These are phyloP conservation scores for Moesziomyces globuligerus DNA, from an alignment of 1,284 basidiomycete genomes.

Conservation along the genomic window DNA sequence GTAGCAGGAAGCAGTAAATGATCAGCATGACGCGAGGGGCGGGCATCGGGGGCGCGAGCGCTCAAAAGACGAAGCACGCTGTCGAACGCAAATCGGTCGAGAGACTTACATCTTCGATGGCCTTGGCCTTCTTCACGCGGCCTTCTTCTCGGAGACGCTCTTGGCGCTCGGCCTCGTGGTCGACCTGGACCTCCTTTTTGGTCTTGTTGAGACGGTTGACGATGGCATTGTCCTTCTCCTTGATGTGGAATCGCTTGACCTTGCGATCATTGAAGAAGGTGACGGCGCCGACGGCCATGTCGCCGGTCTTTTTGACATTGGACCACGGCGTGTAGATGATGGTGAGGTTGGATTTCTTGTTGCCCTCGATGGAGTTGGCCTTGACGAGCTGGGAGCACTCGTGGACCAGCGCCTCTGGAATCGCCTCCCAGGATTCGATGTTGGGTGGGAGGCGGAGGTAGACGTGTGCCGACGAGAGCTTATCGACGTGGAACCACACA, in stretches of 20 bases:
- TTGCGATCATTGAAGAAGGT: conserved; percentile 90
- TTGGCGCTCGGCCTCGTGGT: conserved; percentile 87
- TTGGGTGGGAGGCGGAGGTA: conserved; percentile 84
- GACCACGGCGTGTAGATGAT: conserved; percentile 86
- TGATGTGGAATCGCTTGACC: conserved; percentile 75
- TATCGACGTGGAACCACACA: conserved; percentile 74
- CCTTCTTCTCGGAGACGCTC: conserved; percentile 70
- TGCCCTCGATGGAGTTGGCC: conserved; percentile 95
- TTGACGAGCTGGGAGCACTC: conserved; percentile 96
- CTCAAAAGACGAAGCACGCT: no score
- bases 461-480: conserved; percentile 66
- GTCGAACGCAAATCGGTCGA: neutral
- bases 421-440: conserved; percentile 82
- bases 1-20: neutral
- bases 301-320: conserved; percentile 63
- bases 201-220: conserved; percentile 97
- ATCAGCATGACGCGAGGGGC: no score
- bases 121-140: conserved; percentile 52
- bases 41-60: no score
- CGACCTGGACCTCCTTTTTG: conserved; percentile 76
- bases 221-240: conserved; percentile 84
- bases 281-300: conserved; percentile 84
- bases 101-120: conserved; percentile 47
- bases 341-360: conserved; percentile 93
- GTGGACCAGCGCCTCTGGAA: conserved; percentile 80